Base-by-base conservation (phyloP, 441 rosid genomes). In the Lagerstroemia fauriei region DNA sequence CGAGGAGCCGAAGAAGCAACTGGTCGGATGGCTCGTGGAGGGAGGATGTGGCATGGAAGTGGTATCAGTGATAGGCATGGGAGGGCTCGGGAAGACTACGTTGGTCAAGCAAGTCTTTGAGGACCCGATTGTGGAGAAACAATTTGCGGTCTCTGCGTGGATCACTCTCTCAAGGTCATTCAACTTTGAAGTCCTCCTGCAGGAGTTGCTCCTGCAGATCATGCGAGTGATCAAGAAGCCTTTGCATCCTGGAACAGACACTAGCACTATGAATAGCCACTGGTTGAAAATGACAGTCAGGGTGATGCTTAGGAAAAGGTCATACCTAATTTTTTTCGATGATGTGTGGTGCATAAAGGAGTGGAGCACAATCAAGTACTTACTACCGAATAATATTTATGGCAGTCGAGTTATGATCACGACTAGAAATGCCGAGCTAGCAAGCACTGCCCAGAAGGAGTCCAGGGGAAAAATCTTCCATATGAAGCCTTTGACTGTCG, bases 31-130 rank as follows among this genome's bases (percentile, higher is more conserved):
- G 87, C 80, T 88, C 38, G 72, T 80, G 5, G 86, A 38, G 18
- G 85, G 81, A 20, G 69, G 71, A 38, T 24, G 77, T 4, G 79
- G 82, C 25, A 56, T 83, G 53, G 70, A 83, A 48, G 84, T 82
- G 25, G 38, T 87, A 46, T 83, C 87, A 5, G 73, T 87, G 20
- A 82, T 81, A 6, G 85, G 89, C 46, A 87, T 87, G 88, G 90
- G 87, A 72, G 90, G 90, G 7, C 29, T 88, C 25, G 90, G 90
- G 46, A 88, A 88, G 69, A 88, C 86, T 29, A 81, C 86, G 25
- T 56, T 88, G 46, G 87, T 78, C 7, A 85, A 77, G 80, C 83
- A 86, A 79, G 88, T 85, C 18, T 86, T 79, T 12, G 84, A 85
- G 22, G 87, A 81, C 47, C 59, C 56, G 2, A 4, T 71, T 14